Evolutionary conservation across 1,284 basidiomycete species (phyloP).

Genomic region (Apiotrichum laibachii): DNA sequence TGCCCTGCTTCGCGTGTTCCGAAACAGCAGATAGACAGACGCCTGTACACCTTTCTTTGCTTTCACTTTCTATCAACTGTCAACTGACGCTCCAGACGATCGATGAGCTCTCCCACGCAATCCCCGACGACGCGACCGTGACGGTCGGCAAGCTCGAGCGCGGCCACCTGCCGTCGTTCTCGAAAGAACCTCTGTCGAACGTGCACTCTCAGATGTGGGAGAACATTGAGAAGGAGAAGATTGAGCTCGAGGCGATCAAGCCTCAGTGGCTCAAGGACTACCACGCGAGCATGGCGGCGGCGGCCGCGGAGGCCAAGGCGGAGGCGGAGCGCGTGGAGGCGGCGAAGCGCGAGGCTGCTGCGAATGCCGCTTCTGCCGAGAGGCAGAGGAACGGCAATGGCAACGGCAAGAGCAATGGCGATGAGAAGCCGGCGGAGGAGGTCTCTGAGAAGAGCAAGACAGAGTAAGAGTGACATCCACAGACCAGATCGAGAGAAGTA

Average conservation of each 20-base stretch:
- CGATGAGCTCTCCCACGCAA: slow-evolving; percentile 16
- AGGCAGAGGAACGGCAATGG: too few species aligned
- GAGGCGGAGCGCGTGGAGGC: not conserved
- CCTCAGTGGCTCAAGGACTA: slow-evolving; percentile 39
- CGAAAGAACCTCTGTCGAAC: slow-evolving; percentile 26
- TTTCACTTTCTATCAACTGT: too few species aligned
- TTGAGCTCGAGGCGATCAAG: slow-evolving; percentile 34
- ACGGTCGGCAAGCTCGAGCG: slow-evolving; percentile 14
- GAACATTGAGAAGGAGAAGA: slow-evolving; percentile 26
- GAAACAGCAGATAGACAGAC: not conserved
- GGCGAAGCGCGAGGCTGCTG: too few species aligned
- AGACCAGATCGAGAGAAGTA: too few species aligned
- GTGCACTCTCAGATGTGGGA: slow-evolving; percentile 29
- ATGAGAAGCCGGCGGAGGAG: too few species aligned
- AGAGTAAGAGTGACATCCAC: too few species aligned
- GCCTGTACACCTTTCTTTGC: not conserved
- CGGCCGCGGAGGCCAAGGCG: not conserved
- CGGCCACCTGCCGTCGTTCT: not conserved
- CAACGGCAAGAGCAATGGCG: too few species aligned
- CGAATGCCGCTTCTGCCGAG: too few species aligned
- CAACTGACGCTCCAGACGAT: slow-evolving; percentile 22
- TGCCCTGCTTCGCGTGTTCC: too few species aligned
- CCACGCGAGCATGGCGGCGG: slow-evolving; percentile 9
- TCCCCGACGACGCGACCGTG: slow-evolving; percentile 21
- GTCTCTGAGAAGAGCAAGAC: too few species aligned